Evolutionary conservation across 768 basidiomycete genomes (phyloP), one percentile per base, ranked within the genome.

Genomic region (Steccherinum ochraceum): DNA sequence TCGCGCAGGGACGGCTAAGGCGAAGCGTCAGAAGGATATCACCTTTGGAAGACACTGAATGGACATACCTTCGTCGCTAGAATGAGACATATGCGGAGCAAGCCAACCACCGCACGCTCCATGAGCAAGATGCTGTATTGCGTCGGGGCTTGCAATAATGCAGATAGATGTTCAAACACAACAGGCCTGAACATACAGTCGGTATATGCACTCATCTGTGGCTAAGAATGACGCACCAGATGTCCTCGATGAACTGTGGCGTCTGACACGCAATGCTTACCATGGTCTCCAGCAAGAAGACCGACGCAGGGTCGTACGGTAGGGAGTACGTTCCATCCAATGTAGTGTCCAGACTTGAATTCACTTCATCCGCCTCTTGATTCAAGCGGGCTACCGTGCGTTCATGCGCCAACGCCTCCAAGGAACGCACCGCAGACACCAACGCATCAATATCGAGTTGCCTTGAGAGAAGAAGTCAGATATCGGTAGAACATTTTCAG

Each of bases 231-330:
- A 35, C n/a, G n/a, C 57, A 89, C 95, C 96, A 99, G 40, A 91
- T 77, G 42, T 98, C 93, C 50, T 86, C 86, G 23, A 97, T 85
- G 58, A 85, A 78, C 53, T 84, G 78, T 5, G 84, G 78, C 1
- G 86, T 80, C 52, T 90, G 83, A 55, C 79, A 83, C 1, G 87
- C 78, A 39, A 98, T 82, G 66, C 92, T 95, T 56, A 92, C 83
- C 86, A 97, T 95, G 46, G 83, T 89, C 67, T 99, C 96, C 54
- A 98, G 68, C 30, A 98, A 81, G 69, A 97, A 95, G 1, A 96
- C 85, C 5, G 93, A 90, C 2, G 93, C 90, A 11, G 96, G 93
- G 64, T 99, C 96, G 59, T 98, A 99, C 10, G 94, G 83, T 7
- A 95, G 69, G 46, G 84, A 77, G 48, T 73, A 77, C 2, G 69